Percentiles rank a stretch among this genome's conserved stretches.
phyloP scores from a whole-genome alignment of 2,329 filamentous ascomycete genomes.

The Trichoderma simmonsii region DNA sequence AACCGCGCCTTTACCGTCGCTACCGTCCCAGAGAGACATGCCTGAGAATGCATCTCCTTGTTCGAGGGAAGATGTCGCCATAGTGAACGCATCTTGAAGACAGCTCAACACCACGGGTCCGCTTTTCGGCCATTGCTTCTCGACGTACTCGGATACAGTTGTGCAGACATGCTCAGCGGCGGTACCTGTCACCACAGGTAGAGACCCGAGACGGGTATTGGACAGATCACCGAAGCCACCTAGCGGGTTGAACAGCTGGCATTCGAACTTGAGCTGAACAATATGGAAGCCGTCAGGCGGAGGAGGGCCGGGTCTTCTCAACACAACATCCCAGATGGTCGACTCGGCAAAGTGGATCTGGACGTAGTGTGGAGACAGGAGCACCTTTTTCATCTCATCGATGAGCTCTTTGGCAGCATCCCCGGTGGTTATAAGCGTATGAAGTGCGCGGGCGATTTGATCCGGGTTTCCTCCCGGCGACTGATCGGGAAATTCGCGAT shows the following conservation, averaged over 20 bases:
- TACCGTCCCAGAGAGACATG: slow-evolving; percentile 38
- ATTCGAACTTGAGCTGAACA: slow-evolving; percentile 37
- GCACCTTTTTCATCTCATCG: slow-evolving; percentile 28
- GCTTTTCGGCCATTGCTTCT: slow-evolving; percentile 33
- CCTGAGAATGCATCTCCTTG: slow-evolving; percentile 29
- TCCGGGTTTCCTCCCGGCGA: slow-evolving; percentile 35
- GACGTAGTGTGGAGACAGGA: slow-evolving; percentile 36
- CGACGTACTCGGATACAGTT: slow-evolving; percentile 34
- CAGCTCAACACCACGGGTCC: slow-evolving; percentile 31
- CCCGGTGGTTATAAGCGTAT: slow-evolving; percentile 31
- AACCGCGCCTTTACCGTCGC: slow-evolving; percentile 24
- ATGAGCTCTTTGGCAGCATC: slow-evolving; percentile 30
- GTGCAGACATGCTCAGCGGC: slow-evolving; percentile 33
- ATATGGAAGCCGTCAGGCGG: slow-evolving; percentile 36
- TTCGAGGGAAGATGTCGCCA: slow-evolving; percentile 26
- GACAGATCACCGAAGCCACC: slow-evolving; percentile 31
- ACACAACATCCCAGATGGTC: slow-evolving; percentile 35
- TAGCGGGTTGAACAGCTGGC: slow-evolving; percentile 31
- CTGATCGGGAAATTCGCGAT: slow-evolving; percentile 33
- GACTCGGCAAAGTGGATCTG: slow-evolving; percentile 40
- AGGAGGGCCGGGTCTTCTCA: slow-evolving; percentile 31
- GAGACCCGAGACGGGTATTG: slow-evolving; percentile 29
- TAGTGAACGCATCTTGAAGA: slow-evolving; percentile 32
- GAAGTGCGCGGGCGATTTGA: slow-evolving; percentile 33
- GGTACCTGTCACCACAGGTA: slow-evolving; percentile 36